Base-by-base conservation (phyloP, 805 yeast genomes). In the Zygotorulaspora danielsina region DNA sequence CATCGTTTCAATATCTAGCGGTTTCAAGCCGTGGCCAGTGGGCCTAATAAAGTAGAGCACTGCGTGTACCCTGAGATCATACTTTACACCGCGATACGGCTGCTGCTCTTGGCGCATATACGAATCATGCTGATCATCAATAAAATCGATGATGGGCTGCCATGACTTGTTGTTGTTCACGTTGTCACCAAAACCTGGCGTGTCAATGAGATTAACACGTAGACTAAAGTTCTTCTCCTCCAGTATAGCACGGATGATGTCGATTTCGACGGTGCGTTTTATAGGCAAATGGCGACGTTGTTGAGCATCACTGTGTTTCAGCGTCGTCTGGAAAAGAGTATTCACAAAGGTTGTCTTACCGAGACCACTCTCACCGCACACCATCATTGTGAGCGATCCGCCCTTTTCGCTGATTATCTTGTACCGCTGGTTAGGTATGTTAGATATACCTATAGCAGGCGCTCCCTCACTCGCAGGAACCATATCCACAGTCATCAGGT, bases 101-200 rank as follows among this genome's bases (percentile, higher is more conserved):
- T 89, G 97, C 58, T 87, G 93, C 59, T 88, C 96, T 62, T 85
- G 96, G 61, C 84, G 84, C 90, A 88, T 83, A 61, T 67, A 87
- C 17, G 83, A 73, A 55, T 82, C 88, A 57, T 86, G 93, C 67
- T 88, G 96, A 59, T 86, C 94, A 63, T 88, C 96, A 47, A 89
- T 78, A 63, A 86, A 89, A 62, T 86, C 95, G 45, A 84, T 71
- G 51, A 87, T 75, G 26, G 96, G 87, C 44, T 80, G 81, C 94
- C 95, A 87, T 32, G 93, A 73, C 59, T 83, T 81, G 55, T 73
- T 75, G 66, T 88, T 89, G 68, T 88, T 83, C 49, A 87, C 83
- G 61, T 82, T 84, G 60, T 86, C 94, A 45, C 96, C 97, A 61
- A 87, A 86, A 1, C 96, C 96, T 6, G 96, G 96, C 2, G 96